Evolutionary conservation across 192 early-diverging fungal species (phyloP), one percentile per base, ranked within the genome.

Genomic region (Kickxella alabastrina): DNA sequence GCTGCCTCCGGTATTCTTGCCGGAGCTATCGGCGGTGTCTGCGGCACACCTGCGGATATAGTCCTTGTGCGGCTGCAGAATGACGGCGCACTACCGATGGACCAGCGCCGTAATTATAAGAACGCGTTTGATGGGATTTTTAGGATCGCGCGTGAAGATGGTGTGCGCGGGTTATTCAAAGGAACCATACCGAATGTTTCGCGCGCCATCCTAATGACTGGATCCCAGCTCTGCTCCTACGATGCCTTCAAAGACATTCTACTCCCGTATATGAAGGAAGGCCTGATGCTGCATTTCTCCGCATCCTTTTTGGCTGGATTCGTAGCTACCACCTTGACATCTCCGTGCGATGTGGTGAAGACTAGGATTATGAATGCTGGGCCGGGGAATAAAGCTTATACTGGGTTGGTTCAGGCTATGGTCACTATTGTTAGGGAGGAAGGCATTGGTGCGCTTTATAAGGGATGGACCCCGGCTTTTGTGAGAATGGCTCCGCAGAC

Each of bases 121-220:
- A 79, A 91, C 65, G 88, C 87, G 0, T 62, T 91, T 57, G 79
- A 85, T 68, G 90, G 83, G 6, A 49, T 86, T 3, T 60, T 77
- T 54, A 85, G 89, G 42, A 94, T 95, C 45, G 69, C 85, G 0
- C 78, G 80, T n/a, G 75, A 85, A 18, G 92, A 95, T 43, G 92
- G 93, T 3, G 52, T 81, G 1, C 23, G 40, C 4, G 86, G 89
- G 4, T 66, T 98, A 35, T 91, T 93, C 73, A 85, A 92, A 63
- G 96, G 96, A 32, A 64, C 92, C 1, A 89, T 88, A 0, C 92
- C 96, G 19, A 93, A 93, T 35, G 79, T 93, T 41, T 84, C 92
- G 42, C 79, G 96, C 37, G 92, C 96, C 5, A 87, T 97, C 65
- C 80, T 93, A 32, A 90, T 90, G 82, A 87, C 82, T 9, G 74